A percentile compares a stretch with the other conserved stretches of the same genome.
phyloP scores from a whole-genome alignment of 2,329 filamentous ascomycete genomes.

The Chaetomiaceae sp. region DNA sequence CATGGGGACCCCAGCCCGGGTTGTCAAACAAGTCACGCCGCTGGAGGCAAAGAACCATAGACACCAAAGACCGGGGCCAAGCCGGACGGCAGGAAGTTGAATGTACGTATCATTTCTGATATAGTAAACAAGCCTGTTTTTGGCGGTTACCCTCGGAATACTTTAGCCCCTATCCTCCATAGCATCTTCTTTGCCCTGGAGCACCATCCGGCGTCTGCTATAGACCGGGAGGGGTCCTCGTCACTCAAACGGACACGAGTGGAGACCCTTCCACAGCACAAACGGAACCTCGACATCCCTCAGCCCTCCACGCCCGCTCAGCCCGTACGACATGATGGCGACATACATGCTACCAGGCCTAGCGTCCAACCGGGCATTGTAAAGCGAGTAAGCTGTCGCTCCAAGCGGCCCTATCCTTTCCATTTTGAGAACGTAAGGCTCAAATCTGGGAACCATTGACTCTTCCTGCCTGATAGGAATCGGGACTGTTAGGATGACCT shows the following conservation, averaged over 20 bases:
- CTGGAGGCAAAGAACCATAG: neutral
- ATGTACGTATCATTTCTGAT: no score
- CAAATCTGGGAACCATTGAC: neutral
- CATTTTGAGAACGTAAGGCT: neutral
- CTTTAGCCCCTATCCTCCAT: no score
- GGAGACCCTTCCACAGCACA: neutral
- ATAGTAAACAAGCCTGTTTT: no score
- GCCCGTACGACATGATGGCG: neutral
- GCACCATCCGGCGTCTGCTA: no score
- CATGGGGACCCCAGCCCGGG: constrained; percentile 62
- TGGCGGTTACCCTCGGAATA: no score
- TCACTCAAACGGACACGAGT: neutral
- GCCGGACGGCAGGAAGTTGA: no score
- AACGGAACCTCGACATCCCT: neutral
- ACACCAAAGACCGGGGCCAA: no score
- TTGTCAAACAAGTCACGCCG: constrained; percentile 40
- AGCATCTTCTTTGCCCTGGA: no score
- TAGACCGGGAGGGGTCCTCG: no score
- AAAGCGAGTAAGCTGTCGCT: neutral
- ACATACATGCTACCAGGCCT: neutral
- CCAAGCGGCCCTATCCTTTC: neutral
- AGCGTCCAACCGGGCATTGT: neutral
- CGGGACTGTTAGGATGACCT: neutral
- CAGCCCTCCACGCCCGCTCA: neutral
- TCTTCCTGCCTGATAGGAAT: neutral